Conservation (phyloP, 2,329 filamentous ascomycete species). For the Plectosphaerella cucumerina region DNA sequence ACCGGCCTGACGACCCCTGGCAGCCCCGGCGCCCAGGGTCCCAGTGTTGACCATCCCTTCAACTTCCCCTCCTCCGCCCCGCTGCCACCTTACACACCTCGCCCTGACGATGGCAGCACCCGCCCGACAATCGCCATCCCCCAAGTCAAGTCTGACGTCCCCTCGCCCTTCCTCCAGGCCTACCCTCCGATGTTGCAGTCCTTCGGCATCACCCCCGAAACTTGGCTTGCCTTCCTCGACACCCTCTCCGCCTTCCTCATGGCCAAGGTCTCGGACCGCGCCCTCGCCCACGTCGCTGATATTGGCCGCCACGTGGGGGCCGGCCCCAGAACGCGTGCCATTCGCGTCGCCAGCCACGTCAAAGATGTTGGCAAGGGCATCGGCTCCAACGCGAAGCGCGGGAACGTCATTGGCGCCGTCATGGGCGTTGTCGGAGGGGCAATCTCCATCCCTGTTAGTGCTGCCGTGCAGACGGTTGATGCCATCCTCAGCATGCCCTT, state of each 20-base stretch:
- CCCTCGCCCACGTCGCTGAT: slow-evolving; percentile 33
- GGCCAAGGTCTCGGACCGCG: slow-evolving; percentile 38
- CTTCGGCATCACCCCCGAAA: slow-evolving; percentile 29
- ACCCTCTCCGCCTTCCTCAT: slow-evolving; percentile 42
- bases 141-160: slow-evolving; percentile 26
- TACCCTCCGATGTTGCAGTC: slow-evolving; percentile 32
- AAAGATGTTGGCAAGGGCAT: slow-evolving; percentile 32
- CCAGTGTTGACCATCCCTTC: slow-evolving; percentile 31
- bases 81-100: slow-evolving; percentile 22
- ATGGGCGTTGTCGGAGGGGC: slow-evolving; percentile 28
- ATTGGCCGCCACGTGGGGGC: slow-evolving; percentile 24
- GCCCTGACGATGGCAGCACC: not conserved
- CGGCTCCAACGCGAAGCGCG: slow-evolving; percentile 27
- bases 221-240: slow-evolving; percentile 28
- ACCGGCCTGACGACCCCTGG: not conserved
- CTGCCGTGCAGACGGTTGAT: slow-evolving; percentile 30
- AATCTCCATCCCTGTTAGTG: slow-evolving; percentile 32
- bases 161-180: slow-evolving; percentile 32
- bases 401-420: slow-evolving; percentile 35
- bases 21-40: slow-evolving; percentile 10
- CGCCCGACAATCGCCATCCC: slow-evolving; percentile 34
- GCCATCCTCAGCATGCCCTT: slow-evolving; percentile 29
- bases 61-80: slow-evolving; percentile 29
- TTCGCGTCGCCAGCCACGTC: slow-evolving; percentile 28
- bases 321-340: slow-evolving; percentile 29